phyloP scores from a whole-genome alignment of 2,329 filamentous ascomycete species.

The Aspergillus piperis region DNA sequence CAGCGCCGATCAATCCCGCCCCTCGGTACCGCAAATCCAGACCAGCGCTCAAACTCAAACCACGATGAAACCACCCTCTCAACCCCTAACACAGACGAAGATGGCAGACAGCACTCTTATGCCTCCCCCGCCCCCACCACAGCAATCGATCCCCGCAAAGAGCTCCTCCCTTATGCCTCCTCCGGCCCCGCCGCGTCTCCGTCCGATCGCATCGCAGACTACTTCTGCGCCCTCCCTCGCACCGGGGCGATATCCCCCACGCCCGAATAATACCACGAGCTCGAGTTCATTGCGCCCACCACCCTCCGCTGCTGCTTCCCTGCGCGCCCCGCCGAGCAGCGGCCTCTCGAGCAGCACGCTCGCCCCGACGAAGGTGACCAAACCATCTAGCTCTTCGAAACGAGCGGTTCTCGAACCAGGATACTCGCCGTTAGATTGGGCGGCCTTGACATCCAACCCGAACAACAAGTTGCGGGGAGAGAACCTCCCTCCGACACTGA shows the following conservation, averaged over 20 bases:
- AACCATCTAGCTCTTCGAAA: conserved; percentile 47
- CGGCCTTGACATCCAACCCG: conserved; percentile 67
- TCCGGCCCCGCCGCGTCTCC: conserved; percentile 34
- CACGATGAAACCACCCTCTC: conserved; percentile 13
- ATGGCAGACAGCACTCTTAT: conserved; percentile 10
- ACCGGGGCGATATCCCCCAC: conserved; percentile 29
- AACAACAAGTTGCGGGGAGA: conserved; percentile 66
- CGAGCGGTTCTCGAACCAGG: conserved; percentile 71
- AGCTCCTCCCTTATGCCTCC: conserved; percentile 37
- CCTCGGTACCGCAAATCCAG: conserved; percentile 13
- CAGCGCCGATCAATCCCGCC: background rate
- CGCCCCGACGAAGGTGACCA: conserved; percentile 44
- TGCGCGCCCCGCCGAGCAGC: conserved; percentile 45
- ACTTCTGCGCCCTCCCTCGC: conserved; percentile 15
- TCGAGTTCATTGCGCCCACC: conserved; percentile 42
- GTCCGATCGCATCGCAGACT: conserved; percentile 25
- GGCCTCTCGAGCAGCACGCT: conserved; percentile 46
- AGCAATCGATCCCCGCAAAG: background rate
- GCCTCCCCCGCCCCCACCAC: conserved; percentile 14
- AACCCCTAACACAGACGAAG: conserved; percentile 10
- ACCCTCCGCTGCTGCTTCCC: conserved; percentile 46
- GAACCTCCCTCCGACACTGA: conserved; percentile 54
- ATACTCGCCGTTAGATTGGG: conserved; percentile 96
- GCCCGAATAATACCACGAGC: conserved; percentile 22
- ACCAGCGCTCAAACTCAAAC: conserved; percentile 7